Conservation (phyloP, 2,329 filamentous ascomycete genomes). For the Talaromyces rugulosus region DNA sequence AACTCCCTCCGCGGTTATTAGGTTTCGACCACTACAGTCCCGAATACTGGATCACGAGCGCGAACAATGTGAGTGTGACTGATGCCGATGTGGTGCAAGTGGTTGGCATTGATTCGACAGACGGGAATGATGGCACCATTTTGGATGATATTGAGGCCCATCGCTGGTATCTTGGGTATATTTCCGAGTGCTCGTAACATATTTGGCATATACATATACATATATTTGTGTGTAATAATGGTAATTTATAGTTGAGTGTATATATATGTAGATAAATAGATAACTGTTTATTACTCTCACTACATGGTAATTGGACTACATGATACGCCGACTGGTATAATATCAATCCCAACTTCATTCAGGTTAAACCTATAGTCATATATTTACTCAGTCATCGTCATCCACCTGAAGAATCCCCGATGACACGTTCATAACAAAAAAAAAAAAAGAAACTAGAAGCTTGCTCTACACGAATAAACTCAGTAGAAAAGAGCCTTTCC, state of each 20-base stretch:
- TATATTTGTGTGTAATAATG: neutral
- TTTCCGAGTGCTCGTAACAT: conserved; percentile 8
- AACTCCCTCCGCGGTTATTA: conserved; percentile 29
- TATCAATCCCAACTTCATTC: neutral
- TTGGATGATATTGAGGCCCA: conserved; percentile 25
- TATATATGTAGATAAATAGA: neutral
- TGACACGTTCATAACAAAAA: neutral
- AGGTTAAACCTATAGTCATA: neutral
- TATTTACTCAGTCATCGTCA: neutral
- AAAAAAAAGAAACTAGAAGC: neutral
- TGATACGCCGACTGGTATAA: neutral
- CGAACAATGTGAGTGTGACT: conserved; percentile 23
- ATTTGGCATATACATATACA: neutral
- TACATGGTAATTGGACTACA: too few relatives aligned
- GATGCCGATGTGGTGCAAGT: conserved; percentile 30
- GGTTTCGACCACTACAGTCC: conserved; percentile 35
- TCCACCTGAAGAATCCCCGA: neutral
- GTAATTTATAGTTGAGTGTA: neutral
- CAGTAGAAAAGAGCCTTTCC: neutral
- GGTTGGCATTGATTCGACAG: conserved; percentile 27
- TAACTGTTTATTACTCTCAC: too few relatives aligned
- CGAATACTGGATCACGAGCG: conserved; percentile 40
- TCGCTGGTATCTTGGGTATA: conserved; percentile 26
- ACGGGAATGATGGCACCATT: conserved; percentile 29
- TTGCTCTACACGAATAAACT: neutral